A percentile compares a stretch with the other conserved stretches of the same genome.
phyloP scores from a whole-genome alignment of 192 early-diverging fungal species.

The Gamsiella multidivaricata region DNA sequence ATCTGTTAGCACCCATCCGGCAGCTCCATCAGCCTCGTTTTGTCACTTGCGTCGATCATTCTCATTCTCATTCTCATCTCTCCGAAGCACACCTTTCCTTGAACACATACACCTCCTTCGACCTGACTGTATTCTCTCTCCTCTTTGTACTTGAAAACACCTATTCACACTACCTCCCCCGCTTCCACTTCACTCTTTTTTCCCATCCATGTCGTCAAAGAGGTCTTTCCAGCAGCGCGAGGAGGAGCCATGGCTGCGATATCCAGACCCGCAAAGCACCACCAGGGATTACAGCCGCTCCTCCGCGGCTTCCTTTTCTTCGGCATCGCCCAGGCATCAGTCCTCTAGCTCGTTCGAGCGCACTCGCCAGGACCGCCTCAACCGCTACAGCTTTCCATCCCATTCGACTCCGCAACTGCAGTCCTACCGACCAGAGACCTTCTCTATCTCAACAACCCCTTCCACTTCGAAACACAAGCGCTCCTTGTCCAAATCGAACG shows the following conservation, averaged over 20 bases:
- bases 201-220: constrained; percentile 23
- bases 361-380: background rate
- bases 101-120: too few species aligned
- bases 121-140: too few species aligned
- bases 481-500: constrained; percentile 4
- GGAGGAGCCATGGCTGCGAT: constrained; percentile 45
- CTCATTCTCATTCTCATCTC: too few species aligned
- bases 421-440: background rate
- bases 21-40: too few species aligned
- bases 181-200: background rate
- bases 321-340: constrained; percentile 1
- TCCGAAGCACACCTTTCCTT: too few species aligned
- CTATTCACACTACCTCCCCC: constrained; percentile 5
- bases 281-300: constrained; percentile 19
- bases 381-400: background rate
- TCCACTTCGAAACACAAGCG: constrained; percentile 20
- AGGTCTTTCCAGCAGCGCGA: constrained; percentile 31
- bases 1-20: too few species aligned
- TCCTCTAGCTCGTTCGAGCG: background rate
- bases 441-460: background rate
- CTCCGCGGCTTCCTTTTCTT: background rate
- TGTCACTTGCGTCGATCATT: too few species aligned
- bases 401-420: constrained; percentile 13
- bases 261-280: constrained; percentile 5
- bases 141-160: too few species aligned